These are phyloP conservation scores for Penicillium sp. DNA, from an alignment of 2,329 filamentous ascomycete species.

Conservation along the genomic window DNA sequence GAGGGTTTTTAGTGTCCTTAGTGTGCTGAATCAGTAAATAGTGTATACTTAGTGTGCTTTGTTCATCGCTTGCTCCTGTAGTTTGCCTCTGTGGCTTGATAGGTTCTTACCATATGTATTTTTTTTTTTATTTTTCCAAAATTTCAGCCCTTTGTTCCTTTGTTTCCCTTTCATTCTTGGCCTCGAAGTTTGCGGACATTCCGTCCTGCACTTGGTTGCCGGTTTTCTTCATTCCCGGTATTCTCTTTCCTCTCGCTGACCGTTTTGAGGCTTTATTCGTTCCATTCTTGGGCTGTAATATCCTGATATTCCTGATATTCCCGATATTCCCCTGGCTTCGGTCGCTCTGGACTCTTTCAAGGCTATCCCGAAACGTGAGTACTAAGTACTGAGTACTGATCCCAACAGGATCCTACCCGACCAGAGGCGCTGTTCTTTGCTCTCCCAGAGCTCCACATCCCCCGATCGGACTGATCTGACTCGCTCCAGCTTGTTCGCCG, in stretches of 20 bases:
- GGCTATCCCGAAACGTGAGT: background rate
- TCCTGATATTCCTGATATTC: background rate
- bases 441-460: conserved; percentile 24
- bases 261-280: background rate
- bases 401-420: conserved; percentile 19
- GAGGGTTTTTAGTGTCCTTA: no score
- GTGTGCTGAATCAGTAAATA: background rate
- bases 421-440: background rate
- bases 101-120: background rate
- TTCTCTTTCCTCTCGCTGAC: background rate
- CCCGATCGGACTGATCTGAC: conserved; percentile 31
- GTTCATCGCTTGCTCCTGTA: background rate
- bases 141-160: background rate
- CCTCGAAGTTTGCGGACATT: conserved; percentile 8
- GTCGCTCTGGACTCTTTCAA: background rate
- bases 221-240: background rate
- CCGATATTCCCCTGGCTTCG: conserved; percentile 1
- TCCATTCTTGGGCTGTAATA: background rate
- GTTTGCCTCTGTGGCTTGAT: background rate
- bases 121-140: background rate
- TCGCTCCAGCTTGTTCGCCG: conserved; percentile 13
- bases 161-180: conserved; percentile 6
- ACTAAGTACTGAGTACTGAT: background rate
- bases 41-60: background rate
- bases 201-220: background rate